Percentiles rank a stretch among this genome's conserved stretches.
phyloP scores from a whole-genome alignment of 306 rosid species.

The Neltuma alba region DNA sequence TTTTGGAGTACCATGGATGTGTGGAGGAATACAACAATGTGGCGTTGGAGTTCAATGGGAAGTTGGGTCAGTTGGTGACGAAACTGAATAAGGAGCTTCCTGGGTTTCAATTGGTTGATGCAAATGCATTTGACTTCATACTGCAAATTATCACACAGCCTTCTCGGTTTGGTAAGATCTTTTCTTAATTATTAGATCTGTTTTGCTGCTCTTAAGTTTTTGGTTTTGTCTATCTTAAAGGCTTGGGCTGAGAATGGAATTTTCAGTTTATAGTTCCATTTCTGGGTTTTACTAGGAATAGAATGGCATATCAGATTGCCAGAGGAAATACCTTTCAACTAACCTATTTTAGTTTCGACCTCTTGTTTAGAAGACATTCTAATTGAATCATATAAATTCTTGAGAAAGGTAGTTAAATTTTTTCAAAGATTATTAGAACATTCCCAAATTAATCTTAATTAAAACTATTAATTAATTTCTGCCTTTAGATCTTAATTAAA shows the following conservation, averaged over 20 bases:
- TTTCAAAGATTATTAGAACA: no score
- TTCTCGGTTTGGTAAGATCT: constrained; percentile 47
- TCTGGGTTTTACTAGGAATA: neutral
- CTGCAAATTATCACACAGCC: constrained; percentile 50
- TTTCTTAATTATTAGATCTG: neutral
- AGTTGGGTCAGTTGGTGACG: constrained; percentile 46
- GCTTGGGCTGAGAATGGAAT: neutral
- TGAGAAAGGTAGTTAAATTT: neutral
- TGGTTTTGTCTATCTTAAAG: neutral
- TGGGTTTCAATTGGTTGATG: constrained; percentile 46
- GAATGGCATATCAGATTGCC: neutral
- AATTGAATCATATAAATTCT: no score
- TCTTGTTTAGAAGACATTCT: no score
- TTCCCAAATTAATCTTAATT: neutral
- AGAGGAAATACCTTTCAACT: neutral
- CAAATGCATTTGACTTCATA: constrained; percentile 37
- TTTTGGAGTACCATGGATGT: constrained; percentile 50
- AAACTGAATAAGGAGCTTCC: constrained; percentile 49
- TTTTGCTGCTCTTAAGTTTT: neutral
- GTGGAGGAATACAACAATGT: constrained; percentile 46
- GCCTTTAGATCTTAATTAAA: no score
- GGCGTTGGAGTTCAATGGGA: constrained; percentile 58
- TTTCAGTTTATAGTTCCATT: neutral
- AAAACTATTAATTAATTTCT: no score
- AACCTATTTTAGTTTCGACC: no score